Base-by-base conservation (phyloP, 1,284 basidiomycete species). In the Spongiforma sp. region DNA sequence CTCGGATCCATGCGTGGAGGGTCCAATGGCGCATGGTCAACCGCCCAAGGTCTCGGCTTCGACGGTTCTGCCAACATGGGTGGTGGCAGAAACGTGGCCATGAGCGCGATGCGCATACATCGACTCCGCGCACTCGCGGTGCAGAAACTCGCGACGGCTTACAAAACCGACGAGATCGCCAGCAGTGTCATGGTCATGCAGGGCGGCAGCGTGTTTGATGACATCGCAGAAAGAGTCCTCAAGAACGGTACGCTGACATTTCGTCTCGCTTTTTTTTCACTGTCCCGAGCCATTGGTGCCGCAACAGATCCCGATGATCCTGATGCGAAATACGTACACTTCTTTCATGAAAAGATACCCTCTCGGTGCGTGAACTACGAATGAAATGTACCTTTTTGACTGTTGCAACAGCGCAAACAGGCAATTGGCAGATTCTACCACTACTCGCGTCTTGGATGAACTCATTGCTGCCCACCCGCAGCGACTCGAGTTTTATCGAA, bases 181-280 rank as follows among this genome's bases (percentile, higher is more conserved):
- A 91, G 91, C 3, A 93, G 91, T 72, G 93, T 95, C 39, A 93
- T 94, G 89, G 87, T 94, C 43, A 95, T 95, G 93, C 93, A 94
- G 73, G 91, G 93, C 34, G 93, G 93, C 4, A 93, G 88, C 67
- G 90, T 94, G 4, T 92, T 95, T 69, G 93, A 95, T 69, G 93
- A 95, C 71, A 83, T 95, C 19, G 93, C 93, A 1, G 91, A 93
- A 73, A 83, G 88, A 21, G 93, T 95, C 21, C 83, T 94, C 58
- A 92, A 82, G 83, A 72, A 84, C 58, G 90, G 91, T 91, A 28
- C 24, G 66, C 50, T n/a, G 59, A 24, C 36, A 24, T 3, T 57
- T 43, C 37, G 61, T 34, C 46, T 3, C 41, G 4, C 50, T 41
- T 8, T 32, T 14, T 1, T 30, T 26, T 46, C 41, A 4, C 52